Base-by-base conservation (phyloP, 768 basidiomycete species). In the Naganishia onofrii region DNA sequence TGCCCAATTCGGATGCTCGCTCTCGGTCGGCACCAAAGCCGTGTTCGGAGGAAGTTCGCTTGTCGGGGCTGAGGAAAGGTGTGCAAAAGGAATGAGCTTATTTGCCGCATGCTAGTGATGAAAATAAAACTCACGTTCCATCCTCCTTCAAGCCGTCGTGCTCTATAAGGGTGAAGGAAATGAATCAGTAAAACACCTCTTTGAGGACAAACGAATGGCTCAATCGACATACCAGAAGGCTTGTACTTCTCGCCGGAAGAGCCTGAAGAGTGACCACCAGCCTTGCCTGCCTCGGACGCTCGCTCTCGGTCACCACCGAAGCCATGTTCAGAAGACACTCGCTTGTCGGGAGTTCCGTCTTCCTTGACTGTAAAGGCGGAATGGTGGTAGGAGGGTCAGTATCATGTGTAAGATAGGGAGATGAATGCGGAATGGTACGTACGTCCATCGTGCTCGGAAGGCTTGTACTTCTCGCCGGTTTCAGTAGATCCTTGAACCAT, bases 301-400 rank as follows among this genome's bases (percentile, higher is more conserved):
- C 60, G 60, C 23, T 63, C 60, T n/a, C 26, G 60, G 60, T 63
- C 60, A 19, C 38, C 60, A 46, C 80, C 78, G 72, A 79, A 79
- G 71, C 82, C 82, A 77, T 83, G 82, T 72, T 83, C 82, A 26
- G 75, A 73, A 28, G 71, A 76, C 17, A 79, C 69, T 26, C 82
- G 73, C 78, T 83, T 79, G 76, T 83, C 82, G 29, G 82, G 81
- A 32, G 73, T 76, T 53, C 79, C 79, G 71, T 82, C 80, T 75
- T 81, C 69, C 72, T 77, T 79, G 51, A 79, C 67, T 36, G 81
- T 80, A 63, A 75, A 81, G 77, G 80, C 77, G 76, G 38, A 4
- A 34, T 13, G 26, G 17, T 29, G 12, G 32, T 26, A 28, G 44
- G 60, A 13, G 21, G 48, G n/a, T n/a, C n/a, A n/a, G n/a, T n/a